Conservation (phyloP, 495 filamentous ascomycete genomes). For the Tuber microsphaerosporum region DNA sequence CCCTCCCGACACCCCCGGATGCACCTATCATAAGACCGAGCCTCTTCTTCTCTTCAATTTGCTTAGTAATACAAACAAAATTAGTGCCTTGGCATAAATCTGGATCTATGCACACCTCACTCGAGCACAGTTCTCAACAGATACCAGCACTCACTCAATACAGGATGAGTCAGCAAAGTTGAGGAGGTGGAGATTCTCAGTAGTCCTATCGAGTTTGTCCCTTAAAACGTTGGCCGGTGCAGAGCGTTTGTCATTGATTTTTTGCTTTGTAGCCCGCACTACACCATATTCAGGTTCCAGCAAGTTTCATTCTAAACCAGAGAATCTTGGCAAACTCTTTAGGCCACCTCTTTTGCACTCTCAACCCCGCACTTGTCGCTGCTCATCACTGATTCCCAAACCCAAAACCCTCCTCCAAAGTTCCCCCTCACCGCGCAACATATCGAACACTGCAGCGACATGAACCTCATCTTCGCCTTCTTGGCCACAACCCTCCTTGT, state of each 20-base stretch:
- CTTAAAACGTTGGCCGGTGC: not conserved
- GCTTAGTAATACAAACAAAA: not conserved
- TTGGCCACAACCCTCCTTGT: slow-evolving; percentile 53
- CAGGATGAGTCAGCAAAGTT: not conserved
- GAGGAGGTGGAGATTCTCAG: not conserved
- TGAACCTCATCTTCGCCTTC: slow-evolving; percentile 66
- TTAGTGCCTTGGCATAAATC: not conserved
- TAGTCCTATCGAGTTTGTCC: not conserved
- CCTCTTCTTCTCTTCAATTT: not conserved
- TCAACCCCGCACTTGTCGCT: not conserved
- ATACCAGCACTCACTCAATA: not conserved
- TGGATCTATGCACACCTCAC: too few relatives aligned
- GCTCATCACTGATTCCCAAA: not conserved
- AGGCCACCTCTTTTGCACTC: not conserved
- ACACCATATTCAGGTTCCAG: not conserved
- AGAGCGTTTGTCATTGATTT: not conserved
- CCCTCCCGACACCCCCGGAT: too few relatives aligned
- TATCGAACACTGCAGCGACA: slow-evolving; percentile 38
- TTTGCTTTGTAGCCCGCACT: not conserved
- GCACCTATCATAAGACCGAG: too few relatives aligned
- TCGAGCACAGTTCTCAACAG: not conserved
- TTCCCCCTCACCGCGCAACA: not conserved
- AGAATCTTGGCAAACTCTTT: too few relatives aligned
- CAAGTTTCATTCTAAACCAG: too few relatives aligned
- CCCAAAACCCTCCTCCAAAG: not conserved